phyloP scores from a whole-genome alignment of 768 basidiomycete genomes.

The Lepiota venenata region DNA sequence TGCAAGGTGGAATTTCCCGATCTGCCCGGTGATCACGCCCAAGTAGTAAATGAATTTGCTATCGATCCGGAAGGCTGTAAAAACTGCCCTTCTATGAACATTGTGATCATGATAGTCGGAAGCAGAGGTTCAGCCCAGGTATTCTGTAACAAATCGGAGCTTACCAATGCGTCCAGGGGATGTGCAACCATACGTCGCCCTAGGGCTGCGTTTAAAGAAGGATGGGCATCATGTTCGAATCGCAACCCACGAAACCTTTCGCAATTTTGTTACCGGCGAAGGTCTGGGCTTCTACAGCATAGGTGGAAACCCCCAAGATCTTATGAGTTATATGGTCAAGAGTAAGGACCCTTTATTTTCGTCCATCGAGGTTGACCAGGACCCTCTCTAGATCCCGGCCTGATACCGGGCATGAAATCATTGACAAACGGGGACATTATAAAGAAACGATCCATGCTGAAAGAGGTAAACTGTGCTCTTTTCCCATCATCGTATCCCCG shows the following conservation, averaged over 20 bases:
- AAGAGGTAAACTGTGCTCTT: conserved; percentile 28
- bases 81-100: conserved; percentile 40
- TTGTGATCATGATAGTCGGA: conserved; percentile 68
- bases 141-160: background rate
- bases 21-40: conserved; percentile 42
- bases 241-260: conserved; percentile 60
- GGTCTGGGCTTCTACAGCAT: conserved; percentile 59
- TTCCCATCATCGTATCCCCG: background rate
- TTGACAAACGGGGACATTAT: conserved; percentile 59
- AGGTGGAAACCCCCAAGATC: conserved; percentile 59
- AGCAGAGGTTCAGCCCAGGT: conserved; percentile 44
- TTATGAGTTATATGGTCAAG: conserved; percentile 75
- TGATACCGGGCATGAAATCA: conserved; percentile 56
- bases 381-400: conserved; percentile 48
- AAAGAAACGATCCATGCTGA: conserved; percentile 56
- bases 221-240: conserved; percentile 60
- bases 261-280: conserved; percentile 45
- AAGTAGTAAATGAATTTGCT: conserved; percentile 47
- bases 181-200: conserved; percentile 63
- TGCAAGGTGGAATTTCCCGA: conserved; percentile 49
- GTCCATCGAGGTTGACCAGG: conserved; percentile 5
- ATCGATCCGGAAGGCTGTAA: conserved; percentile 24
- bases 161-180: conserved; percentile 37
- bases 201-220: conserved; percentile 43
- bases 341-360: conserved; percentile 34